phyloP scores from a whole-genome alignment of 2,329 filamentous ascomycete genomes.

The Dactylellina parvicollis region DNA sequence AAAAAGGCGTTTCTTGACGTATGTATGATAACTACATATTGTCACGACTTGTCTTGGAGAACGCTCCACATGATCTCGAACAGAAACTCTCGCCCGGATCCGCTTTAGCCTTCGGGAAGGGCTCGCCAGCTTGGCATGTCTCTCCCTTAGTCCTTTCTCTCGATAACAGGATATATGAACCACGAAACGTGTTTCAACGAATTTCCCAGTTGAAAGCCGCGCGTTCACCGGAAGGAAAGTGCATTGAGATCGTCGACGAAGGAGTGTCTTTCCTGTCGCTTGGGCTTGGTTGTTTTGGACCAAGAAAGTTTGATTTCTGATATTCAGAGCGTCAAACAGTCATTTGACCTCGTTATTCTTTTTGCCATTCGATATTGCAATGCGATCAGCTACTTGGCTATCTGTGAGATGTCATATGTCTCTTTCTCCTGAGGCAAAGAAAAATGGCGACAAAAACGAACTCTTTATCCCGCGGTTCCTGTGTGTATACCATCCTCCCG shows the following conservation, averaged over 20 bases:
- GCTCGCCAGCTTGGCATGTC: not conserved
- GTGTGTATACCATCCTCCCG: no score
- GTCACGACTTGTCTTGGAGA: no score
- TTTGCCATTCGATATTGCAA: constrained; percentile 22
- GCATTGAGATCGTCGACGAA: constrained; percentile 12
- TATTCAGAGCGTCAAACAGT: constrained; percentile 26
- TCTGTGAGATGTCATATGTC: no score
- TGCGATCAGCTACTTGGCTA: no score
- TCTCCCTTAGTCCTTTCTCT: not conserved
- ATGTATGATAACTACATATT: no score
- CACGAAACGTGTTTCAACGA: constrained; percentile 31
- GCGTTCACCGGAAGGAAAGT: constrained; percentile 17
- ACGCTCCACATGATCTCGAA: no score
- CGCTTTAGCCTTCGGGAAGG: constrained; percentile 37
- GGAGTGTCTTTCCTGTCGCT: constrained; percentile 14
- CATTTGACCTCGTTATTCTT: constrained; percentile 8
- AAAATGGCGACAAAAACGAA: no score
- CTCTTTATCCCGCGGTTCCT: no score
- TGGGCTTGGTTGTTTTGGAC: constrained; percentile 6
- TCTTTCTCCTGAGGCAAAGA: no score
- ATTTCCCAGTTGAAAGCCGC: constrained; percentile 33
- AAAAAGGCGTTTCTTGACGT: constrained; percentile 33
- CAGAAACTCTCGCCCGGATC: constrained; percentile 47
- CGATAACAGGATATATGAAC: not conserved
- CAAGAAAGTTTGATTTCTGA: constrained; percentile 1